A percentile compares a stretch with the other conserved stretches of the same genome.
Evolutionary conservation across 176 grass and related monocot genomes (phyloP).

Genomic region (Hordeum marinum): DNA sequence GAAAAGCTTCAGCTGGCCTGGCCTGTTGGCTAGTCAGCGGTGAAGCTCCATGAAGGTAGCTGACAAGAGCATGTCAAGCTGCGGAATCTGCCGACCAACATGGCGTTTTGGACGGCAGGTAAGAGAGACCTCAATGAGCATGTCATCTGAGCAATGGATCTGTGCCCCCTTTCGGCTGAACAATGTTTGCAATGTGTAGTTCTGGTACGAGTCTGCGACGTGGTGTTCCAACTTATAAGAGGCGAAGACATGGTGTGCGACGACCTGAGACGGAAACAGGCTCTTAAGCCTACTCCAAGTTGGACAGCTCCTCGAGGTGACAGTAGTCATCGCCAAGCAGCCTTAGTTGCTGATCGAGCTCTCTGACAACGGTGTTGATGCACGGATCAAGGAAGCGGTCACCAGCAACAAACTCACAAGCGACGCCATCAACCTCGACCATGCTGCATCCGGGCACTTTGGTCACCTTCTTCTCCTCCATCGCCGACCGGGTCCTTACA

Average conservation of each 20-base stretch:
- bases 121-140: neutral
- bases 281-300: neutral
- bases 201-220: neutral
- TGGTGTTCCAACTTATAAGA: neutral
- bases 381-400: slow-evolving; percentile 43
- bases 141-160: neutral
- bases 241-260: too few relatives aligned
- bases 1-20: neutral
- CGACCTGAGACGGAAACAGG: neutral
- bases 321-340: neutral
- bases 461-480: slow-evolving; percentile 23
- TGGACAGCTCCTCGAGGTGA: neutral
- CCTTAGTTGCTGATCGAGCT: slow-evolving; percentile 34
- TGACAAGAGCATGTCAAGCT: neutral
- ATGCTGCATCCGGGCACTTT: slow-evolving; percentile 58
- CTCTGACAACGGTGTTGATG: slow-evolving; percentile 3
- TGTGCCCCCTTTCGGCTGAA: neutral
- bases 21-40: neutral
- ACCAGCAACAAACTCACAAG: slow-evolving; percentile 48
- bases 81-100: neutral
- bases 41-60: neutral
- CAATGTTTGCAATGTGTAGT: neutral
- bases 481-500: slow-evolving; percentile 15
- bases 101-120: neutral
- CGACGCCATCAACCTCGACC: slow-evolving; percentile 49